These are phyloP conservation scores for Wickerhamiella infanticola DNA, from an alignment of 1,139 yeast genomes.

Conservation along the genomic window DNA sequence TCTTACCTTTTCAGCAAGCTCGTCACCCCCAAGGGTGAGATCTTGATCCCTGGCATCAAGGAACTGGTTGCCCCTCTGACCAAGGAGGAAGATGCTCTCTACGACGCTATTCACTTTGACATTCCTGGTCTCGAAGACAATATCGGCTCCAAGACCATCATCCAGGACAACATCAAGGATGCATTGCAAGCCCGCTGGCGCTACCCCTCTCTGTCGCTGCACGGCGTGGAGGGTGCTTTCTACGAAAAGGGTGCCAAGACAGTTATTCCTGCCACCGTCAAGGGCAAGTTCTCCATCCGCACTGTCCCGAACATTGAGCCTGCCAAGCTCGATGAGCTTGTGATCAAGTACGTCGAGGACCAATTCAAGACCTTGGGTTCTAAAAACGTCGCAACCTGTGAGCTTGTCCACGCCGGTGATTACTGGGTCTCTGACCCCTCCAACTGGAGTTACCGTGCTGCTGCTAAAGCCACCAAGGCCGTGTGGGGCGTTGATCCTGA, in stretches of 20 bases:
- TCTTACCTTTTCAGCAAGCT: slow-evolving; percentile 57
- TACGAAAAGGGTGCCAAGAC: slow-evolving; percentile 93
- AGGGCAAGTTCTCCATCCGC: slow-evolving; percentile 90
- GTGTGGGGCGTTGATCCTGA: slow-evolving; percentile 96
- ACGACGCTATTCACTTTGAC: slow-evolving; percentile 74
- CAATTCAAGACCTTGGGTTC: slow-evolving; percentile 55
- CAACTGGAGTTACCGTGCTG: slow-evolving; percentile 87
- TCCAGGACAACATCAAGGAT: slow-evolving; percentile 64
- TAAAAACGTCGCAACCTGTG: slow-evolving; percentile 57
- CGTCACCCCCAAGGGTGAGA: slow-evolving; percentile 61
- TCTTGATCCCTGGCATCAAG: slow-evolving; percentile 69
- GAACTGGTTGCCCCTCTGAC: slow-evolving; percentile 95
- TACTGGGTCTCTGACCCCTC: slow-evolving; percentile 95
- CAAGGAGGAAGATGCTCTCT: slow-evolving; percentile 53
- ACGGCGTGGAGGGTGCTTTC: slow-evolving; percentile 97
- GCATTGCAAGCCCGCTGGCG: slow-evolving; percentile 95
- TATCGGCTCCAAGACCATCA: slow-evolving; percentile 70
- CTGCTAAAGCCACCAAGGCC: slow-evolving; percentile 80
- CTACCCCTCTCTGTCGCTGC: slow-evolving; percentile 87
- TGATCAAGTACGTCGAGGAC: slow-evolving; percentile 50
- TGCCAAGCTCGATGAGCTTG: slow-evolving; percentile 60
- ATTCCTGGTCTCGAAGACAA: slow-evolving; percentile 77
- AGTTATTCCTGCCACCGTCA: slow-evolving; percentile 88
- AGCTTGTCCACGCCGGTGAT: slow-evolving; percentile 81
- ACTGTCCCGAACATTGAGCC: slow-evolving; percentile 91